Base-by-base conservation (phyloP, 176 grass and related monocot genomes). In the Carex cristatella region DNA sequence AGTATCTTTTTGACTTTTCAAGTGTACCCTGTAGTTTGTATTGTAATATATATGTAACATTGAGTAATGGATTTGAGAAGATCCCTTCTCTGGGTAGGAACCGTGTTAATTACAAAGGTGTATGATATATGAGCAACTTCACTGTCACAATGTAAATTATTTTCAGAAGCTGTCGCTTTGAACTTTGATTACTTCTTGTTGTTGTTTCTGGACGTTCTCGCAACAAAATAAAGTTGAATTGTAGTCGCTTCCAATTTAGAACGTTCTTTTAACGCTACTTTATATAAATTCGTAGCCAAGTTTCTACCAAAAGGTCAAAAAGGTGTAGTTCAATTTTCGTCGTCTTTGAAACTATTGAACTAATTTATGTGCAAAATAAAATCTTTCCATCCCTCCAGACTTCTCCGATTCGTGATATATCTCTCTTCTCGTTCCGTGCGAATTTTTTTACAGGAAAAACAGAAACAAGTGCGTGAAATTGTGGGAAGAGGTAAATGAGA, bases 41-140 rank as follows among this genome's bases (percentile, higher is more conserved):
- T 57, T 78, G 74, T 78, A 78, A 8, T 57, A 79, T 79, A 79
- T 58, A 57, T 79, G 74, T 79, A 79, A 58, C 53, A 79, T 79
- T 79, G 49, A 7, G 53, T 79, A 58, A 58, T 58, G 53, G 28
- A 57, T 79, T 16, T 79, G 30, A 79, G 40, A 72, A 72, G 53
- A 35, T 35, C 13, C 2, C 28, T 58, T 58, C 7, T 11, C 71
- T 75, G 49, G 19, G 23, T 78, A 78, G 46, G 51, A 57, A 79
- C 58, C 35, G 14, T 58, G 53, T 37, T 79, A 58, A 58, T 79
- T 35, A 7, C 51, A 2, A 79, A 79, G 14, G 53, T 15, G 18
- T 57, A 79, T 33, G 23, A 79, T 77, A 55, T 10, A 63, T 28
- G 61, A 63, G 19, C 61, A 63, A 7, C 58, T 61, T 61, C 58